phyloP scores from a whole-genome alignment of 108 stramenopile species.

The Conticribra weissflogii region DNA sequence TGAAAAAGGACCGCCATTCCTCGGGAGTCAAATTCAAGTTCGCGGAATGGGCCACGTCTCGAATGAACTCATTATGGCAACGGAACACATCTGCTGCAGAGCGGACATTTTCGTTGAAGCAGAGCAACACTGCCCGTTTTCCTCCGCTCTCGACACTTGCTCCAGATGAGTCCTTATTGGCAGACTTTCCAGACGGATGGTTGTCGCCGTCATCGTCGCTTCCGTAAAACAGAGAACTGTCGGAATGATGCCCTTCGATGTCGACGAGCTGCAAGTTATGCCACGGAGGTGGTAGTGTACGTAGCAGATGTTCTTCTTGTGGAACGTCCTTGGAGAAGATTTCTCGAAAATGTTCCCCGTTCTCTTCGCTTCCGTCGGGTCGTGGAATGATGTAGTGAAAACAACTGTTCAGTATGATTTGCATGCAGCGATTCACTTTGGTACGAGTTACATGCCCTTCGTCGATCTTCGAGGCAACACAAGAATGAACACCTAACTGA shows the following conservation, averaged over 20 bases:
- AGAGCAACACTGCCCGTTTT: conserved; percentile 84
- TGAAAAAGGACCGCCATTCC: conserved; percentile 84
- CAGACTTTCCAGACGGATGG: conserved; percentile 16
- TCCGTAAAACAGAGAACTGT: conserved; percentile 4
- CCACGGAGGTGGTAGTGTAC: conserved; percentile 72
- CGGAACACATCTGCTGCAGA: conserved; percentile 86
- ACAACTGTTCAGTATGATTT: conserved; percentile 90
- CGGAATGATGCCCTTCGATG: conserved; percentile 12
- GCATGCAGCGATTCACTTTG: conserved; percentile 92
- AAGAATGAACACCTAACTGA: conserved; percentile 84
- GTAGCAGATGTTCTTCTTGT: conserved; percentile 63
- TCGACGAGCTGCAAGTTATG: conserved; percentile 57
- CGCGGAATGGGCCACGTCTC: conserved; percentile 81
- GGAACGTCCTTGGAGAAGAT: conserved; percentile 54
- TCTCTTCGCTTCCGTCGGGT: conserved; percentile 84
- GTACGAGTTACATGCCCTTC: conserved; percentile 82
- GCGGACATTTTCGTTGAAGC: conserved; percentile 91
- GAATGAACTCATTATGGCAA: conserved; percentile 91
- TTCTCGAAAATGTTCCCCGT: conserved; percentile 66
- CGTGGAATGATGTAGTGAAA: conserved; percentile 91
- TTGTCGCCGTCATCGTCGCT: conserved; percentile 59
- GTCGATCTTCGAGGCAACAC: conserved; percentile 78
- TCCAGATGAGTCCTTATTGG: conserved; percentile 26
- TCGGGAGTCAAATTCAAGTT: conserved; percentile 72
- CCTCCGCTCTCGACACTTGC: conserved; percentile 49